A percentile compares a stretch with the other conserved stretches of the same genome.
phyloP scores from a whole-genome alignment of 1,284 basidiomycete species.

The Leucoagaricus sp. region DNA sequence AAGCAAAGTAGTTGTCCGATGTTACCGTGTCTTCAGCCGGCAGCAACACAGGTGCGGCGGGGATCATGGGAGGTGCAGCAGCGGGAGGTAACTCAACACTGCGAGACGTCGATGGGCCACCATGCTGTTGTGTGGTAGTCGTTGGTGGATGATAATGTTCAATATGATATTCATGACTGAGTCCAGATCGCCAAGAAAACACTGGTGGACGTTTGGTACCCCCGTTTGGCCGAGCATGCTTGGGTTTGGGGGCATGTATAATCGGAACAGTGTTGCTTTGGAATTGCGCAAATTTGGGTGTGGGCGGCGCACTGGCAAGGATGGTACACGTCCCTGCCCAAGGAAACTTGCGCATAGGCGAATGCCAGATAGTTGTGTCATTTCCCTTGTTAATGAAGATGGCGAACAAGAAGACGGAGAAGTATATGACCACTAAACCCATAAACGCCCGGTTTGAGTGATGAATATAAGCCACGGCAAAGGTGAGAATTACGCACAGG shows the following conservation, averaged over 20 bases:
- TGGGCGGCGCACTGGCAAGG: slow-evolving; percentile 28
- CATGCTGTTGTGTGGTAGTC: too few relatives aligned
- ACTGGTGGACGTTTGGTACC: slow-evolving; percentile 24
- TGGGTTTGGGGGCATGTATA: slow-evolving; percentile 46
- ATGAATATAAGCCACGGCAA: background rate
- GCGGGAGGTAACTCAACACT: slow-evolving; percentile 21
- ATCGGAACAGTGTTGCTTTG: slow-evolving; percentile 30
- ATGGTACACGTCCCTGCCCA: slow-evolving; percentile 28
- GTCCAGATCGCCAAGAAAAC: slow-evolving; percentile 37
- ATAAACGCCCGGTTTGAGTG: background rate
- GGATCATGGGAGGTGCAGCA: slow-evolving; percentile 7
- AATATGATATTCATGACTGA: slow-evolving; percentile 45
- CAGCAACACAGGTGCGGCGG: slow-evolving; percentile 3
- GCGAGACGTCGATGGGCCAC: slow-evolving; percentile 20
- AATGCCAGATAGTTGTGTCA: slow-evolving; percentile 54
- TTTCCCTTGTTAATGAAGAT: slow-evolving; percentile 32
- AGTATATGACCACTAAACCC: slow-evolving; percentile 38
- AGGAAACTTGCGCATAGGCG: slow-evolving; percentile 49
- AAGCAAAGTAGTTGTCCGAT: slow-evolving; percentile 10
- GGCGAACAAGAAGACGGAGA: slow-evolving; percentile 32
- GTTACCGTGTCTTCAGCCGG: slow-evolving; percentile 1
- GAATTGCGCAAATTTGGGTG: slow-evolving; percentile 27
- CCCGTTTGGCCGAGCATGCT: slow-evolving; percentile 28
- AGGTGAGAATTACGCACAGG: slow-evolving; percentile 44
- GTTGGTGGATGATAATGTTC: slow-evolving; percentile 41